These are phyloP conservation scores for Quercus cerris DNA, from an alignment of 306 rosid species.

Conservation along the genomic window DNA sequence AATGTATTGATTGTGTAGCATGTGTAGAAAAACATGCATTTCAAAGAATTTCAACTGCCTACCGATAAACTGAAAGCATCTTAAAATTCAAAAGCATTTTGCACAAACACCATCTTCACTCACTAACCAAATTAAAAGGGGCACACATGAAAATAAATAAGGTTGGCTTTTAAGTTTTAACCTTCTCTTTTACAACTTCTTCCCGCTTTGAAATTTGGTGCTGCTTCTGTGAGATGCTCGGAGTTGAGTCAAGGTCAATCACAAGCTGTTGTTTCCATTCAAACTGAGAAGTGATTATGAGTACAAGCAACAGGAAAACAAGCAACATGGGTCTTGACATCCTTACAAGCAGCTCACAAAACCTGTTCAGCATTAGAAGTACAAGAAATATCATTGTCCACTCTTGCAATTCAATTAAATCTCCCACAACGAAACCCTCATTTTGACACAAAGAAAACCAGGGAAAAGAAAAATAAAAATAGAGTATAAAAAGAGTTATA, in stretches of 20 bases:
- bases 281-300: conserved; percentile 86
- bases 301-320: conserved; percentile 69
- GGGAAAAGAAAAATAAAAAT: background rate
- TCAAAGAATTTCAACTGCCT: background rate
- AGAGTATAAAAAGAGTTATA: background rate
- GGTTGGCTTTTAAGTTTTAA: conserved; percentile 30
- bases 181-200: conserved; percentile 83
- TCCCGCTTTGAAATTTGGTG: conserved; percentile 53
- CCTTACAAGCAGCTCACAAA: conserved; percentile 30
- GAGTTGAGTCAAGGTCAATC: conserved; percentile 51
- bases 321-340: conserved; percentile 88
- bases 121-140: background rate
- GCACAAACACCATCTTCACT: background rate
- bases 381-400: background rate
- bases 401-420: background rate
- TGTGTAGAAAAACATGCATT: background rate
- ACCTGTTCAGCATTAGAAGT: conserved; percentile 40
- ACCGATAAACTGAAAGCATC: background rate
- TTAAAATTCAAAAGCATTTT: background rate
- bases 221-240: conserved; percentile 56
- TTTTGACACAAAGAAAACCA: background rate
- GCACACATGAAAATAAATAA: background rate
- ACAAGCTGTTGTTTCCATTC: conserved; percentile 88
- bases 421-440: background rate
- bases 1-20: background rate